These are phyloP conservation scores for Scleroderma bovista DNA, from an alignment of 768 basidiomycete genomes.

Conservation along the genomic window DNA sequence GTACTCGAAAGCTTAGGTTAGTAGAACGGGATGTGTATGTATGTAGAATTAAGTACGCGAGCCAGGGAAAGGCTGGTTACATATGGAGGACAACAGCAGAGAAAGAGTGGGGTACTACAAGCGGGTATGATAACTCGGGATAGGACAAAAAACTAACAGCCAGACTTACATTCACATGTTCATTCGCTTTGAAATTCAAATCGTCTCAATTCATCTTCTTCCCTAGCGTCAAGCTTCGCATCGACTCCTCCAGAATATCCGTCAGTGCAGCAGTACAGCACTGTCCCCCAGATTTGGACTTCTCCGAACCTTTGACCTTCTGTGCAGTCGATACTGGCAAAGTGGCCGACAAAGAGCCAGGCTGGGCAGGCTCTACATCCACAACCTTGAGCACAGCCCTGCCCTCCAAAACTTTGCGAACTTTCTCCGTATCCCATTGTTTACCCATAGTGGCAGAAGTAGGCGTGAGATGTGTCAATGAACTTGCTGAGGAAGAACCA, in stretches of 20 bases:
- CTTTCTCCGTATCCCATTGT: conserved; percentile 71
- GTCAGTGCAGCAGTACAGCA: conserved; percentile 17
- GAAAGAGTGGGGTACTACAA: background rate
- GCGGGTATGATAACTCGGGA: no score
- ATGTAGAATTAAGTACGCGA: background rate
- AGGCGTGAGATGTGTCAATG: conserved; percentile 2
- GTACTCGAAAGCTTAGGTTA: background rate
- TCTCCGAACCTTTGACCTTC: conserved; percentile 1
- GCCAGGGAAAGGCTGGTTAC: background rate
- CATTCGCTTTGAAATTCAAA: background rate
- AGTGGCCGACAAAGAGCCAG: background rate
- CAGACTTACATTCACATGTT: background rate
- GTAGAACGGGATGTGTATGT: background rate
- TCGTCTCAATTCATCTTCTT: conserved; percentile 36
- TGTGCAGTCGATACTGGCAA: background rate
- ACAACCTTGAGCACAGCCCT: conserved; percentile 76
- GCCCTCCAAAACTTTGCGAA: conserved; percentile 75
- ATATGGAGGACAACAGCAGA: background rate
- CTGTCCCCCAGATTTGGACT: conserved; percentile 8
- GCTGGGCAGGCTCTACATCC: conserved; percentile 50
- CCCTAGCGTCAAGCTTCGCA: conserved; percentile 57
- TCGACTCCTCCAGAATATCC: conserved; percentile 59
- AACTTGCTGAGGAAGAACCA: conserved; percentile 28
- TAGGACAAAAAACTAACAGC: background rate
- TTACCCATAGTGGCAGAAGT: conserved; percentile 18